Evolutionary conservation across 805 yeast species (phyloP).

Genomic region (Yarrowia yakushimensis): DNA sequence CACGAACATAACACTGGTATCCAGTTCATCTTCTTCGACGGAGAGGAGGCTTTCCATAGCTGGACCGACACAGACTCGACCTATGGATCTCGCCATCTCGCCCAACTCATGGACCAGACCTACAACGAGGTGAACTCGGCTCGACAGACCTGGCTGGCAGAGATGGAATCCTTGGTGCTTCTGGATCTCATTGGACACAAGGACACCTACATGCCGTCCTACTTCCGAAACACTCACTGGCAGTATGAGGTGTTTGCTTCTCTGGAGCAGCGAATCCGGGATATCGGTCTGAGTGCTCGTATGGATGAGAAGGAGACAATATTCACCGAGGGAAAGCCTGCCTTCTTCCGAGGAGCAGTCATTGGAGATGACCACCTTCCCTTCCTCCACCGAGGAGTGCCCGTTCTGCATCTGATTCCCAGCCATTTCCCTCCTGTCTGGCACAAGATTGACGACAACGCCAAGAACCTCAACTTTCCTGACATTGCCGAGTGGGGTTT

Average conservation of each 20-base stretch:
- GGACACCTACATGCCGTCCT: slow-evolving; percentile 42
- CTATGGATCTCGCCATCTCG: slow-evolving; percentile 54
- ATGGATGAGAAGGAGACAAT: slow-evolving; percentile 10
- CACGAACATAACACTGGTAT: slow-evolving; percentile 37
- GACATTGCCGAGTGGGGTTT: slow-evolving; percentile 48
- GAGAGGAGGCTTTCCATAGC: slow-evolving; percentile 56
- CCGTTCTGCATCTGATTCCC: slow-evolving; percentile 54
- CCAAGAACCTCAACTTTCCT: slow-evolving; percentile 41
- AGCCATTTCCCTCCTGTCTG: slow-evolving; percentile 48
- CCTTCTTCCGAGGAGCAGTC: slow-evolving; percentile 29
- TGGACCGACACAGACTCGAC: slow-evolving; percentile 54
- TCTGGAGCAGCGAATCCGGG: slow-evolving; percentile 38
- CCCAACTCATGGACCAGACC: slow-evolving; percentile 39
- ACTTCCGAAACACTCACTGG: slow-evolving; percentile 43
- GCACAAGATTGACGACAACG: slow-evolving; percentile 52
- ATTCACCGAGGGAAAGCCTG: slow-evolving; percentile 28
- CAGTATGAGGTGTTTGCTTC: slow-evolving; percentile 40
- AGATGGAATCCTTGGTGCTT: slow-evolving; percentile 47
- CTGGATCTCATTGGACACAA: slow-evolving; percentile 50
- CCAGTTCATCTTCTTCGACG: slow-evolving; percentile 54
- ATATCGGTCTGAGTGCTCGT: not conserved
- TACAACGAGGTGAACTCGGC: slow-evolving; percentile 28
- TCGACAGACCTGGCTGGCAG: slow-evolving; percentile 31
- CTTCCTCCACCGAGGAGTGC: slow-evolving; percentile 46
- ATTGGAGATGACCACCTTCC: slow-evolving; percentile 56